Percentiles rank a stretch among this genome's conserved stretches.
phyloP scores from a whole-genome alignment of 2,329 filamentous ascomycete genomes.

The Alternaria conjuncta region DNA sequence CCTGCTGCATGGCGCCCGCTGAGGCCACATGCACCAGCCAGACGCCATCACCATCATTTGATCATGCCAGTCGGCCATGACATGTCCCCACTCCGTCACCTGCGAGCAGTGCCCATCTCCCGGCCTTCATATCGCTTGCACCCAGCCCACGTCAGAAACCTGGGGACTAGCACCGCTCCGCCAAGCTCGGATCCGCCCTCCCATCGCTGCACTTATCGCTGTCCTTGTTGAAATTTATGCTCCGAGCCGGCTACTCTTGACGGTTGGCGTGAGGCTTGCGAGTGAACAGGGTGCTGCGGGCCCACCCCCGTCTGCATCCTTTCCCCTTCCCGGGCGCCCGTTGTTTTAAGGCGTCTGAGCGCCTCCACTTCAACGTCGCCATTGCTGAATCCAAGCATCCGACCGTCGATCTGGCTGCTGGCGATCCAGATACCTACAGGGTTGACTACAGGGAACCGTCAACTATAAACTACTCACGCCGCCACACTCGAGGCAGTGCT shows the following conservation, averaged over 20 bases:
- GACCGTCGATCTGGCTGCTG: conserved; percentile 46
- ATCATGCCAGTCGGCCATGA: conserved; percentile 2
- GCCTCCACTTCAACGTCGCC: conserved; percentile 45
- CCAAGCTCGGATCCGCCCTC: conserved; percentile 40
- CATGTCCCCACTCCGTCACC: conserved; percentile 21
- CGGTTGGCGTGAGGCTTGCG: conserved; percentile 43
- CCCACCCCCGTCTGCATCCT: conserved; percentile 35
- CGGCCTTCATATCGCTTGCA: conserved; percentile 26
- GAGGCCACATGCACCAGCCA: conserved; percentile 33
- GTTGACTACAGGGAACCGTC: conserved; percentile 37
- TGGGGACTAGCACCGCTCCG: conserved; percentile 28
- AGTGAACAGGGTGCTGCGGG: conserved; percentile 34
- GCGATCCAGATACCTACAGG: conserved; percentile 49
- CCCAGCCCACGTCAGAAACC: conserved; percentile 23
- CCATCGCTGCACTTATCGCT: conserved; percentile 28
- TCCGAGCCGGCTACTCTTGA: conserved; percentile 35
- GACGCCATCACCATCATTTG: conserved; percentile 27
- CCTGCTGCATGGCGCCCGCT: conserved; percentile 32
- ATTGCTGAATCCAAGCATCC: conserved; percentile 43
- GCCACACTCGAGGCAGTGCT: conserved; percentile 48
- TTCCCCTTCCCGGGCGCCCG: conserved; percentile 36
- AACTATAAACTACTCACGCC: conserved; percentile 49
- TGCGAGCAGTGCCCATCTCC: conserved; percentile 20
- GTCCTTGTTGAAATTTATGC: conserved; percentile 34
- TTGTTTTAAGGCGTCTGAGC: conserved; percentile 43